Evolutionary conservation across 2,329 filamentous ascomycete genomes (phyloP).

Genomic region (Colletotrichum phormii): DNA sequence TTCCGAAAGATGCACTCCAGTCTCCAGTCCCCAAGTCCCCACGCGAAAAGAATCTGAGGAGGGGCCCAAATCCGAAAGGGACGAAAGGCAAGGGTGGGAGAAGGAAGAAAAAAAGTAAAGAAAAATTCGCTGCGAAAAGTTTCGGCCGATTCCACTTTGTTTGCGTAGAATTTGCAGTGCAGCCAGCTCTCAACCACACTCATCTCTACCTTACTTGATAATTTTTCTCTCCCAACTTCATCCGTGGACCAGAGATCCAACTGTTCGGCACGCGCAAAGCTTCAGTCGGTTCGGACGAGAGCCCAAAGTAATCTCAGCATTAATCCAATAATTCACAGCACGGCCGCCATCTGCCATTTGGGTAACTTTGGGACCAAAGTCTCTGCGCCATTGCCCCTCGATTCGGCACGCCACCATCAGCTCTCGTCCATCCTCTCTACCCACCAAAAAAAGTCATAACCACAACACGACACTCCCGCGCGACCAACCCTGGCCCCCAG

Average conservation of each 20-base stretch:
- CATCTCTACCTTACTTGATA: not conserved
- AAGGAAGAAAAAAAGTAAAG: not conserved
- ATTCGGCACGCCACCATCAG: constrained; percentile 23
- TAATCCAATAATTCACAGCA: constrained; percentile 20
- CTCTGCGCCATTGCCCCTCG: constrained; percentile 29
- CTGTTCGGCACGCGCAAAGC: constrained; percentile 3
- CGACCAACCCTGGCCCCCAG: not conserved
- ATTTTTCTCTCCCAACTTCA: not conserved
- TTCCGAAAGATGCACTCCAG: constrained; percentile 12
- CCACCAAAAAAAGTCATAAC: no score
- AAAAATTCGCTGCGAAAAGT: constrained; percentile 25
- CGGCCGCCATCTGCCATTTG: constrained; percentile 5
- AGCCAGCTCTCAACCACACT: not conserved
- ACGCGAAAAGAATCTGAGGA: constrained; percentile 16
- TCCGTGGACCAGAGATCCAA: not conserved
- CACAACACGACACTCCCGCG: not conserved
- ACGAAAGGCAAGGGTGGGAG: not conserved
- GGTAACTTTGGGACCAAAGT: constrained; percentile 8
- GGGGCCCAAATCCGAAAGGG: not conserved
- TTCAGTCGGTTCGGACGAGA: constrained; percentile 14
- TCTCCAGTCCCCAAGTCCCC: constrained; percentile 23
- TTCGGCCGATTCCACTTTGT: constrained; percentile 33
- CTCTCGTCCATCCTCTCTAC: not conserved
- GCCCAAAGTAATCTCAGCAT: constrained; percentile 20
- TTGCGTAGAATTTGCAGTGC: constrained; percentile 26